Base-by-base conservation (phyloP, 148 eudicot genomes). In the Fagopyrum esculentum region DNA sequence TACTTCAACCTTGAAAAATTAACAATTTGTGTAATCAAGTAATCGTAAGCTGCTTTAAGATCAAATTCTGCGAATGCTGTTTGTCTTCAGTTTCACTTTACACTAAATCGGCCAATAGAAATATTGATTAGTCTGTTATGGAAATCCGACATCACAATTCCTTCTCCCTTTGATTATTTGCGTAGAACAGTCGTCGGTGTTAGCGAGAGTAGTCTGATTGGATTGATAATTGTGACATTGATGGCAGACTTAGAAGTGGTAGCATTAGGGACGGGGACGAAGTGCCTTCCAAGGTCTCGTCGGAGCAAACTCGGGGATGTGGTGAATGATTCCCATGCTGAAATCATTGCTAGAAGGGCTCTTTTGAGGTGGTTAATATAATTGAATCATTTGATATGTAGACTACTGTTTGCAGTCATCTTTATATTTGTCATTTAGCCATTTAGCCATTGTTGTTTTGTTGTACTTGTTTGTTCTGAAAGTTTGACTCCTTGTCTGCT, bases 321-420 rank as follows among this genome's bases (percentile, higher is more conserved):
- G 76, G 91, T 90, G 22, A 88, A 94, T 72, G 98, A 91, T 88
- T 90, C 96, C 15, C 98, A 94, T 76, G 98, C 98, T 72, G 98
- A 94, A 74, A 78, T 94, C 74, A 80, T 91, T 13, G 96, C 96
- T 9, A 79, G 98, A 61, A 78, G 98, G 82, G 87, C 97, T 75
- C 81, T 94, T 71, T 63, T 94, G 45, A 91, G 97, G 98, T 86
- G 70, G 10, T 73, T 73, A 22, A 22, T 22, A 22, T 22, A 22
- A 22, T 22, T 22, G 26, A 22, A 22, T 22, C 26, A 15, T n/a
- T 66, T 74, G 66, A 29, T 74, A 19, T 10, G 40, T 59, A 56
- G 16, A 11, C 7, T 63, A 22, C 10, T 52, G 26, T 15, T 49
- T 63, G 57, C 6, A 9, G 51, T 26, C 35, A n/a, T 45, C 47